Percentiles rank a stretch among this genome's conserved stretches.
phyloP scores from a whole-genome alignment of 352 stramenopile species.

The Phytophthora nicotianae region DNA sequence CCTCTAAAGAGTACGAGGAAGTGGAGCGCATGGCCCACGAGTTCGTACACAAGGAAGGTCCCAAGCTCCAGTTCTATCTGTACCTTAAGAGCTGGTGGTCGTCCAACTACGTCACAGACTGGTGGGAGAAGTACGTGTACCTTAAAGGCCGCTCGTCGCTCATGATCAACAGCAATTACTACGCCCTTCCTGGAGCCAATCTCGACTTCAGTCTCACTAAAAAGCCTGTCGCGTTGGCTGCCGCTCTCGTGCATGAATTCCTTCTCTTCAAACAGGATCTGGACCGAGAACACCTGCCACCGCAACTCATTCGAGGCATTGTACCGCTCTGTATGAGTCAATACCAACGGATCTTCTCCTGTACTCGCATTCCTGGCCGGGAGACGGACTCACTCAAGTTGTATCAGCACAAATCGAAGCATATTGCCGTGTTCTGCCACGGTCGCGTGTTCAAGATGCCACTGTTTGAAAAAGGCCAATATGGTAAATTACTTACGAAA shows the following conservation, averaged over 20 bases:
- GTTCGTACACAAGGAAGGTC: slow-evolving; percentile 88
- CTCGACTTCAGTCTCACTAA: slow-evolving; percentile 64
- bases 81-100: slow-evolving; percentile 91
- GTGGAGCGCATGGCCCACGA: slow-evolving; percentile 85
- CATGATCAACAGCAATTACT: slow-evolving; percentile 95
- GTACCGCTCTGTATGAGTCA: slow-evolving; percentile 92
- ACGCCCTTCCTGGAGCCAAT: slow-evolving; percentile 75
- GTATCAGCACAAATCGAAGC: slow-evolving; percentile 77
- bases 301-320: slow-evolving; percentile 83
- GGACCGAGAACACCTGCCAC: slow-evolving; percentile 81
- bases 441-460: slow-evolving; percentile 91
- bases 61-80: slow-evolving; percentile 91
- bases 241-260: slow-evolving; percentile 75
- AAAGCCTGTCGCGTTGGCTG: slow-evolving; percentile 69
- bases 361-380: slow-evolving; percentile 86
- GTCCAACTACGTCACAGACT: slow-evolving; percentile 91
- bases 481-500: slow-evolving; percentile 72
- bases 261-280: slow-evolving; percentile 89
- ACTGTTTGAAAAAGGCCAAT: slow-evolving; percentile 80
- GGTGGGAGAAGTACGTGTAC: slow-evolving; percentile 92
- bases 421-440: slow-evolving; percentile 87
- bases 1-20: slow-evolving; percentile 86
- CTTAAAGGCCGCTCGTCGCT: slow-evolving; percentile 87
- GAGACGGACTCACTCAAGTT: slow-evolving; percentile 86
- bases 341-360: slow-evolving; percentile 91